Evolutionary conservation across 2,329 filamentous ascomycete species (phyloP).

Genomic region (Sporothrix pallida): DNA sequence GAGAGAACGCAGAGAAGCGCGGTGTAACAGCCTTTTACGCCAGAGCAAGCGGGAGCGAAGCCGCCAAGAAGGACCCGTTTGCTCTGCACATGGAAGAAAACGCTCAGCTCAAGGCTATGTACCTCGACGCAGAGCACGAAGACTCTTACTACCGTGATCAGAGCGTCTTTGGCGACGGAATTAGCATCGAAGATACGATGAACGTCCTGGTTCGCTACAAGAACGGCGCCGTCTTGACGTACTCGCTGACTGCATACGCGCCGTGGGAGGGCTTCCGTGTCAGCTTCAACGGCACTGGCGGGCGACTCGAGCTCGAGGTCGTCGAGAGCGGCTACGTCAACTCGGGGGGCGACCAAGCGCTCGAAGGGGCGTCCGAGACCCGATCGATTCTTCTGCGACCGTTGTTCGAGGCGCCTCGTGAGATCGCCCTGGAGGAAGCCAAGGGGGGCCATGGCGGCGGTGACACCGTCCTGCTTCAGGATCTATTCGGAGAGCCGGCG

Average conservation of each 20-base stretch:
- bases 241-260: constrained; percentile 64
- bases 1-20: constrained; percentile 63
- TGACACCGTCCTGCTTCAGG: constrained; percentile 61
- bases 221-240: constrained; percentile 64
- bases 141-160: constrained; percentile 67
- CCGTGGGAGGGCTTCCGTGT: constrained; percentile 67
- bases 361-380: too few species aligned
- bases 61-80: constrained; percentile 61
- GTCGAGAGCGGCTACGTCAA: constrained; percentile 68
- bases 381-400: background rate
- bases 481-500: constrained; percentile 54
- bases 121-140: constrained; percentile 67
- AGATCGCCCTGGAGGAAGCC: constrained; percentile 59
- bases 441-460: constrained; percentile 65
- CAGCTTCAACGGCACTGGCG: constrained; percentile 63
- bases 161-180: constrained; percentile 66
- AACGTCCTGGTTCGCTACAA: constrained; percentile 63
- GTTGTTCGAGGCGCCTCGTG: constrained; percentile 50
- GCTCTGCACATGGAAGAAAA: constrained; percentile 61
- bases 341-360: constrained; percentile 52
- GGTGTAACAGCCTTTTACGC: constrained; percentile 59
- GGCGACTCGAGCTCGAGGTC: constrained; percentile 65
- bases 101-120: constrained; percentile 61
- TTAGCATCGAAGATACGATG: constrained; percentile 70
- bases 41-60: constrained; percentile 57